A percentile compares a stretch with the other conserved stretches of the same genome.
Evolutionary conservation across 1,284 basidiomycete species (phyloP).

Genomic region (Moniliophthora roreri): DNA sequence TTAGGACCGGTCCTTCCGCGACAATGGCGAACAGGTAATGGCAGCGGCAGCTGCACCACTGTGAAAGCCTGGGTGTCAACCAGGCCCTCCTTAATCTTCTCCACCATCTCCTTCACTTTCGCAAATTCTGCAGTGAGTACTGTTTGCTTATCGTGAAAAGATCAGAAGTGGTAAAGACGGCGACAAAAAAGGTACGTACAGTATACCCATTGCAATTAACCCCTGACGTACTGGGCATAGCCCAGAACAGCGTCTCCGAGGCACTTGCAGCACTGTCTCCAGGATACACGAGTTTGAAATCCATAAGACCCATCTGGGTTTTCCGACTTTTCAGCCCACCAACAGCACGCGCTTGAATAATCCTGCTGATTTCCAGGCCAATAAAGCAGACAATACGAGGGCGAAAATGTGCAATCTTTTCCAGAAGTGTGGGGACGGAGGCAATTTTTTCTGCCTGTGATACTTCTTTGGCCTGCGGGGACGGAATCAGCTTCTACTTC

Average conservation of each 20-base stretch:
- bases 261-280: background rate
- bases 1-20: too few relatives aligned
- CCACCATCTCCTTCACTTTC: background rate
- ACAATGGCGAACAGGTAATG: too few relatives aligned
- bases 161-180: background rate
- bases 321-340: background rate
- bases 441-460: background rate
- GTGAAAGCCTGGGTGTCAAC: background rate
- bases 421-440: background rate
- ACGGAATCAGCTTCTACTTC: background rate
- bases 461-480: slow-evolving; percentile 2
- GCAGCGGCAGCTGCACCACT: background rate
- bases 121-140: background rate
- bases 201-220: background rate
- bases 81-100: background rate
- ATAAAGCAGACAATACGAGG: slow-evolving; percentile 11
- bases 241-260: slow-evolving; percentile 5
- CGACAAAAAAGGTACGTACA: background rate
- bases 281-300: slow-evolving; percentile 1
- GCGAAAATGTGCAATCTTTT: background rate
- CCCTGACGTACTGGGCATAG: slow-evolving; percentile 2
- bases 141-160: background rate
- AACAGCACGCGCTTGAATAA: background rate
- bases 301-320: background rate
- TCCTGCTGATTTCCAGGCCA: background rate